Conservation (phyloP, 164 flowering plant species). For the Magnolia changhungtana region DNA sequence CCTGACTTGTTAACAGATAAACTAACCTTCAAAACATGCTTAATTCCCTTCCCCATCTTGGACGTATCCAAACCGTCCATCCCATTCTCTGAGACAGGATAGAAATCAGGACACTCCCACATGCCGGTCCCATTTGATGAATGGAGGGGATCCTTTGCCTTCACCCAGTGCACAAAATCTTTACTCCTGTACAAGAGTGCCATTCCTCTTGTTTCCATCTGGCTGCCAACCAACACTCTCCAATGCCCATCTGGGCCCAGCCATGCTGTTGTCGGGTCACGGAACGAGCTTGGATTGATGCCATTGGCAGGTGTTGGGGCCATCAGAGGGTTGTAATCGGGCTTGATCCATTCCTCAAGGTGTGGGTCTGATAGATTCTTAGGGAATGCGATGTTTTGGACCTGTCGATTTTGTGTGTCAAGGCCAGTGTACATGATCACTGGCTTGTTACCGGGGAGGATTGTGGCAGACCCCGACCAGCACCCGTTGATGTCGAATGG, state of each 20-base stretch:
- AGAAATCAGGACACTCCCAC: slow-evolving; percentile 88
- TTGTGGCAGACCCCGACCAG: slow-evolving; percentile 75
- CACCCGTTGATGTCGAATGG: slow-evolving; percentile 51
- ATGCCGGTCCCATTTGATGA: slow-evolving; percentile 40
- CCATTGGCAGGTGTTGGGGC: slow-evolving; percentile 40
- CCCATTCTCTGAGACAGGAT: slow-evolving; percentile 35
- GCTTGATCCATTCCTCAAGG: slow-evolving; percentile 59
- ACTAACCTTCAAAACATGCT: slow-evolving; percentile 52
- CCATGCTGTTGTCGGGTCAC: slow-evolving; percentile 88
- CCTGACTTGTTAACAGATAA: slow-evolving; percentile 19
- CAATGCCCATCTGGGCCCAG: slow-evolving; percentile 45
- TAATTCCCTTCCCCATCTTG: slow-evolving; percentile 15
- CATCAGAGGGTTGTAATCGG: slow-evolving; percentile 53
- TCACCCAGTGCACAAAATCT: slow-evolving; percentile 49
- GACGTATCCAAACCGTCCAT: slow-evolving; percentile 45
- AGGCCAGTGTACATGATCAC: slow-evolving; percentile 64
- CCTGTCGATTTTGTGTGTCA: slow-evolving; percentile 34
- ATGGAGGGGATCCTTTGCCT: slow-evolving; percentile 39
- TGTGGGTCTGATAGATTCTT: slow-evolving; percentile 56
- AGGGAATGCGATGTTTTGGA: slow-evolving; percentile 62
- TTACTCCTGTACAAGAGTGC: slow-evolving; percentile 53
- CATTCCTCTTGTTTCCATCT: slow-evolving; percentile 29
- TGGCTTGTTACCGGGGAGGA: slow-evolving; percentile 46
- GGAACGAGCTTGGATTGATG: slow-evolving; percentile 47
- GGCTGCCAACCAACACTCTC: slow-evolving; percentile 58